Conservation (phyloP, 805 yeast genomes). For the Ogataea wickerhamii region DNA sequence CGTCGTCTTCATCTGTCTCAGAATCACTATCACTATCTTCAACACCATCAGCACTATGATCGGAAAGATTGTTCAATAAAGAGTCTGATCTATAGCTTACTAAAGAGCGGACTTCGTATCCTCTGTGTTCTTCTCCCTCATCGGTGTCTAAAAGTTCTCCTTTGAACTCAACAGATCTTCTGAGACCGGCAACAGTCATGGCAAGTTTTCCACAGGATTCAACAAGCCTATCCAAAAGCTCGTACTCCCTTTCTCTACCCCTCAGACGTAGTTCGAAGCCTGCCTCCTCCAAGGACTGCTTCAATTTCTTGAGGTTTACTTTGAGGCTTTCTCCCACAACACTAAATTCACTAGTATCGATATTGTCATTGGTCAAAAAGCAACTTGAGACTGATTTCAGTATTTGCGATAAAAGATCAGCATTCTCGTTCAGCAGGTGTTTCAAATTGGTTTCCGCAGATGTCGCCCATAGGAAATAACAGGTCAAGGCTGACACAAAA, state of each 20-base stretch:
- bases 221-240: slow-evolving; percentile 43
- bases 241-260: slow-evolving; percentile 57
- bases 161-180: slow-evolving; percentile 67
- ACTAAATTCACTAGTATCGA: slow-evolving; percentile 38
- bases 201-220: slow-evolving; percentile 48
- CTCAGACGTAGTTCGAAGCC: slow-evolving; percentile 51
- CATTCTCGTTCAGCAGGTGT: slow-evolving; percentile 45
- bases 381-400: slow-evolving; percentile 44
- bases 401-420: slow-evolving; percentile 48
- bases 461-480: slow-evolving; percentile 63
- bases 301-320: slow-evolving; percentile 37
- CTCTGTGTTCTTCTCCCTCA: slow-evolving; percentile 2
- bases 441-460: slow-evolving; percentile 50
- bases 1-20: slow-evolving; percentile 27
- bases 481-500: slow-evolving; percentile 51
- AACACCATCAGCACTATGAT: not conserved
- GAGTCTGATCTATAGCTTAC: slow-evolving; percentile 9
- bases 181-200: slow-evolving; percentile 62
- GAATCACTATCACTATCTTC: not conserved
- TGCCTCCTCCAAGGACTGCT: slow-evolving; percentile 50
- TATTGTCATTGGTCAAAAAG: slow-evolving; percentile 47
- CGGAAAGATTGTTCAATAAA: not conserved
- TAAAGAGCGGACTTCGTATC: slow-evolving; percentile 9
- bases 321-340: slow-evolving; percentile 38
- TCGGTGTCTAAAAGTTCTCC: slow-evolving; percentile 45